Evolutionary conservation across 768 basidiomycete species (phyloP), one percentile per base, ranked within the genome.

Genomic region (Suillus weaverae): DNA sequence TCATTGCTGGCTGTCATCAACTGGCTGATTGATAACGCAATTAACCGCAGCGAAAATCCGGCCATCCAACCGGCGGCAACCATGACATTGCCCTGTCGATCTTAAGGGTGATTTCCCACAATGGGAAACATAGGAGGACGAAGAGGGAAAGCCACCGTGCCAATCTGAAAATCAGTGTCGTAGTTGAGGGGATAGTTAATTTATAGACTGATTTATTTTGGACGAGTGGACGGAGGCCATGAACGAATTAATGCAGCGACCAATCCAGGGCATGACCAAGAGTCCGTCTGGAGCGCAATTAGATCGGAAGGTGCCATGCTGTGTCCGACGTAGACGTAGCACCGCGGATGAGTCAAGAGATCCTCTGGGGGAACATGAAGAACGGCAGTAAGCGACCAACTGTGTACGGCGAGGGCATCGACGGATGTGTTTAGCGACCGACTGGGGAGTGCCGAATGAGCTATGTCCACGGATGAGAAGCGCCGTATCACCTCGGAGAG

Each of bases 401-500:
- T 26, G 26, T 26, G 33, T 13, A n/a, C 3, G 53, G 54, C n/a
- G n/a, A 35, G 54, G 0, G 11, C 33, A 55, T 35, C 11, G n/a
- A 22, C 33, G 54, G 33, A 6, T 33, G 18, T 5, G 18, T 10
- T 35, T 33, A 18, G 9, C 9, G 1, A 11, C 54, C 44, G 66
- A 60, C 22, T 26, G 20, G 16, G 35, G 55, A 22, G 36, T 56
- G 55, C 22, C 13, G 36, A 38, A 36, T 4, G 26, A 70, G 64
- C 67, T 74, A 74, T 74, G 61, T 76, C 74, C 74, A 74, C 74
- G 74, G 74, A 68, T 66, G 44, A 62, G 38, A 35, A 33, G n/a
- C 33, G 38, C 43, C 22, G 39, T 67, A 67, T 62, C 61, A 61
- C 67, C 67, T 67, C 67, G 67, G 67, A 30, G 30, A 41, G 55